Percentiles rank a stretch among this genome's conserved stretches.
Conservation (phyloP, 345 rosid species). For the Boechera retrofracta region DNA sequence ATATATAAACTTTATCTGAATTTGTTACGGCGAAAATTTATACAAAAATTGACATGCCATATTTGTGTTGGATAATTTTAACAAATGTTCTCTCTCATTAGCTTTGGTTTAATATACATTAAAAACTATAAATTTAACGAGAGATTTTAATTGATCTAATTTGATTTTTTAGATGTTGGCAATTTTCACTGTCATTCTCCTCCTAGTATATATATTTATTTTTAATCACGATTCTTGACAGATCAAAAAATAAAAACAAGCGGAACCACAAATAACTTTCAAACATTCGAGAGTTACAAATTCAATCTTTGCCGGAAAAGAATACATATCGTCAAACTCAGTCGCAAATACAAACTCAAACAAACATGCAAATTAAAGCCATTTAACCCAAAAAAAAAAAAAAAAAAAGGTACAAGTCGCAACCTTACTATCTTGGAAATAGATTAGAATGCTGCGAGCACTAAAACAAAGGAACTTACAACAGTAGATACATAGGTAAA, state of each 20-base stretch:
- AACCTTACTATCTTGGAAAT: background rate
- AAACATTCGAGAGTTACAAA: slow-evolving; percentile 2
- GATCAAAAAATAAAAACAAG: background rate
- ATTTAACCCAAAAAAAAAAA: background rate
- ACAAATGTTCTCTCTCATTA: no score
- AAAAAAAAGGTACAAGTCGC: background rate
- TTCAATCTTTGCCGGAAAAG: background rate
- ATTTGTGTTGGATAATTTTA: no score
- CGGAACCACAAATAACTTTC: slow-evolving; percentile 8
- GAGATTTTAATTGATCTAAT: no score
- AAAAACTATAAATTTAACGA: no score
- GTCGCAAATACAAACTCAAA: slow-evolving; percentile 15
- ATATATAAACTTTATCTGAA: no score
- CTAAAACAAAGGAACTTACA: slow-evolving; percentile 29
- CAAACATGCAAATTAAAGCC: slow-evolving; percentile 28
- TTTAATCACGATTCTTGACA: no score
- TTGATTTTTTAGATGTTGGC: no score
- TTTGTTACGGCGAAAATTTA: no score
- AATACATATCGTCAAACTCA: background rate
- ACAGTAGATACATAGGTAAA: slow-evolving; percentile 31
- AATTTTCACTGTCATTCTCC: no score
- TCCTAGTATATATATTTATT: no score
- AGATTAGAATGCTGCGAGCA: slow-evolving; percentile 39
- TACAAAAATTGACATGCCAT: no score
- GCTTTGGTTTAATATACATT: no score